These are phyloP conservation scores for Ceratocystis destructans DNA, from an alignment of 2,329 filamentous ascomycete species.

Conservation along the genomic window DNA sequence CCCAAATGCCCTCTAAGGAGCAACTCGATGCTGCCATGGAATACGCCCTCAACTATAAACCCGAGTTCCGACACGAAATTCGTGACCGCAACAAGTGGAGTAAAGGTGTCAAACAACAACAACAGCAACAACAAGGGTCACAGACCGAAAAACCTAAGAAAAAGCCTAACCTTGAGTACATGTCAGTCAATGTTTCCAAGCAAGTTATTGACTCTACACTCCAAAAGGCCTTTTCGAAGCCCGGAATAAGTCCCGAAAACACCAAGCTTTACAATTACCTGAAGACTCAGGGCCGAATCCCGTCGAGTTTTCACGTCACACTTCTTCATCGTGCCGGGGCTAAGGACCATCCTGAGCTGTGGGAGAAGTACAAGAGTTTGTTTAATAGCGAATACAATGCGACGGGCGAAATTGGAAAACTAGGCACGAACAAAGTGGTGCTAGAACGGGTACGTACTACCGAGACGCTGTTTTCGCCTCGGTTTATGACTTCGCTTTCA, in stretches of 20 bases:
- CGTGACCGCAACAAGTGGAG: constrained; percentile 38
- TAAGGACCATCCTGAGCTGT: constrained; percentile 51
- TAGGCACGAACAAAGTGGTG: constrained; percentile 52
- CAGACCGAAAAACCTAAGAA: constrained; percentile 28
- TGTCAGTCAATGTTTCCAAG: constrained; percentile 36
- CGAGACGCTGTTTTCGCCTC: neutral
- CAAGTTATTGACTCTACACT: constrained; percentile 41
- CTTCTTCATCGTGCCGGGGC: constrained; percentile 66
- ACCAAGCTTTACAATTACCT: constrained; percentile 57
- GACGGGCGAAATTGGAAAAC: constrained; percentile 26
- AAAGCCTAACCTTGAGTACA: constrained; percentile 42
- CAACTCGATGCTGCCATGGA: constrained; percentile 71
- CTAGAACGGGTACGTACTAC: constrained; percentile 40
- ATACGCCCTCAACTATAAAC: constrained; percentile 60
- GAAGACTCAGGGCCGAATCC: constrained; percentile 58
- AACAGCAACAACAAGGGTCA: constrained; percentile 22
- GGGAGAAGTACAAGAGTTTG: constrained; percentile 56
- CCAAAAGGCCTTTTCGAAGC: constrained; percentile 52
- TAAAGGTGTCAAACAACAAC: constrained; percentile 24
- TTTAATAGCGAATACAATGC: constrained; percentile 34
- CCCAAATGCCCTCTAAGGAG: constrained; percentile 53
- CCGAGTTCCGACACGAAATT: constrained; percentile 62
- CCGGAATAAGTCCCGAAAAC: constrained; percentile 30
- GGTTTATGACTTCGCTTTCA: neutral
- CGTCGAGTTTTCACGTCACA: constrained; percentile 84